Conservation (phyloP, 2,329 filamentous ascomycete genomes). For the Paraconiothyrium brasiliense region DNA sequence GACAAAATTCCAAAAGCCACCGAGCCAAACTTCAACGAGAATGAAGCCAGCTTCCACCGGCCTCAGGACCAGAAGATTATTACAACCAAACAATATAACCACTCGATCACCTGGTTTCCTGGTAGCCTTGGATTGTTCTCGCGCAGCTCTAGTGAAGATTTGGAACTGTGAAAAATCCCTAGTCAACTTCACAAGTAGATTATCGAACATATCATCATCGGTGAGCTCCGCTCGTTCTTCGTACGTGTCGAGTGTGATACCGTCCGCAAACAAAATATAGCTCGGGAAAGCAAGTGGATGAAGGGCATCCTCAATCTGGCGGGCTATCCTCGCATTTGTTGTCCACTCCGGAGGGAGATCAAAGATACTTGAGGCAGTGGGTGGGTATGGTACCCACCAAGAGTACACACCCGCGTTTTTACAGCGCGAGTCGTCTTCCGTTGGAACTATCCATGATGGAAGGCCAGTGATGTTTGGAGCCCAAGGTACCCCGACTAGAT, state of each 20-base stretch:
- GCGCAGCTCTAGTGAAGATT: not conserved
- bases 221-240: not conserved
- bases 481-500: not conserved
- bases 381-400: not conserved
- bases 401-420: not conserved
- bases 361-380: not conserved
- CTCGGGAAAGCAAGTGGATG: not conserved
- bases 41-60: not conserved
- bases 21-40: not conserved
- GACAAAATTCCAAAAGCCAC: not conserved
- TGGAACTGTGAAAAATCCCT: not conserved
- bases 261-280: not conserved
- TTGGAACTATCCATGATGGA: conserved; percentile 1
- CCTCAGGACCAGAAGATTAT: not conserved
- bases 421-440: not conserved
- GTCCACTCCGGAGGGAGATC: not conserved
- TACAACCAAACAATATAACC: not conserved
- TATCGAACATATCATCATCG: too few species aligned
- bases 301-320: not conserved
- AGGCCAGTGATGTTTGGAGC: not conserved
- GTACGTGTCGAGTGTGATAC: not conserved
- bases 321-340: not conserved
- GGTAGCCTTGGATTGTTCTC: not conserved
- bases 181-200: too few species aligned
- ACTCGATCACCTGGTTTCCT: not conserved